phyloP scores from a whole-genome alignment of 31 red algal species.

The Porphyra umbilicalis region DNA sequence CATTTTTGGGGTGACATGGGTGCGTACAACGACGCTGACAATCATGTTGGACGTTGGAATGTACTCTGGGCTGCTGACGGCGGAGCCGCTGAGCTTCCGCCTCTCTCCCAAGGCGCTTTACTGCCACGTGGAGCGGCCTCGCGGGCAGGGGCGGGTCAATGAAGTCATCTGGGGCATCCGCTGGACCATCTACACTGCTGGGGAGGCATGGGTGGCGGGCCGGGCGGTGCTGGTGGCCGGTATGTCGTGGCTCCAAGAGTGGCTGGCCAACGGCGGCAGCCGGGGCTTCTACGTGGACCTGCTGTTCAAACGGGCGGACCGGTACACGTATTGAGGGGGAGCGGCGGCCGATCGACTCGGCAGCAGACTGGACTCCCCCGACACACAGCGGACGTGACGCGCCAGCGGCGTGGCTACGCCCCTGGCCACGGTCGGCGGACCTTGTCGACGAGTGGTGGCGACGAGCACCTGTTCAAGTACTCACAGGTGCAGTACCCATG shows the following conservation, averaged over 20 bases:
- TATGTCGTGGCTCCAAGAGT: not conserved
- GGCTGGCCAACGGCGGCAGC: not conserved
- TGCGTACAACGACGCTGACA: not conserved
- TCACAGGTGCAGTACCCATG: too few species aligned
- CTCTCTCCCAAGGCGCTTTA: not conserved
- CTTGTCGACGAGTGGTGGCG: too few species aligned
- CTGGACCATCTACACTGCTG: not conserved
- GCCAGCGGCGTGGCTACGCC: too few species aligned
- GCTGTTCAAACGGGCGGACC: not conserved
- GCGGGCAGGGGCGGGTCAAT: not conserved
- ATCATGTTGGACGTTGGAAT: not conserved
- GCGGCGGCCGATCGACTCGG: too few species aligned
- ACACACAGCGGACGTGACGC: too few species aligned
- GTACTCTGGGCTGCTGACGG: not conserved
- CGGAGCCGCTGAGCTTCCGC: not conserved
- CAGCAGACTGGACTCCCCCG: too few species aligned
- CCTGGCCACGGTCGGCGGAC: too few species aligned
- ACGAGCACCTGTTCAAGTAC: too few species aligned
- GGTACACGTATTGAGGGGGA: not conserved
- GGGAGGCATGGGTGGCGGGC: not conserved
- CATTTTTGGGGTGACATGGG: not conserved
- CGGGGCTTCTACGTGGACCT: not conserved
- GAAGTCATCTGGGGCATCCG: not conserved
- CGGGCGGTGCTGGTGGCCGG: not conserved
- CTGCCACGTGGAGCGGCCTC: not conserved